Base-by-base conservation (phyloP, 2,329 filamentous ascomycete species). In the Aspergillus uvarum region DNA sequence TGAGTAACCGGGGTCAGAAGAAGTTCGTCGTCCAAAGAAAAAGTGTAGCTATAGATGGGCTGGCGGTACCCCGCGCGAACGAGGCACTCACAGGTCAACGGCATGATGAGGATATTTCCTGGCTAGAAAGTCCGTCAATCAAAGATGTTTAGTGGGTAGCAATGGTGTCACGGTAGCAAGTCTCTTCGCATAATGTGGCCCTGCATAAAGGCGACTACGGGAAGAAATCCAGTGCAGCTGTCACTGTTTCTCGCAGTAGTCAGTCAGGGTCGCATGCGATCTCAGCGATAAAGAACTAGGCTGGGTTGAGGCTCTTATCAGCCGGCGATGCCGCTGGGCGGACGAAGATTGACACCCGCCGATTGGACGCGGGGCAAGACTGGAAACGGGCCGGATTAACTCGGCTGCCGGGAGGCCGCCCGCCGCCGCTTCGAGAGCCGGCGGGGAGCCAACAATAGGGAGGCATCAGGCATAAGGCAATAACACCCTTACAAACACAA, bases 11-110 rank as follows among this genome's bases (percentile, higher is more conserved):
- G 32, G 47, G 47, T 52, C 38, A 44, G n/a, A 48, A 48, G 22
- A 51, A 72, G 68, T 50, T 14, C 19, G 22, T 22, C 7, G 3
- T 29, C 7, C 26, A 56, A 14, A 29, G 29, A 22, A 24, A 29
- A 32, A 26, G 11, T 19, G 49, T 50, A 51, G 38, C 19, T 52
- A 6, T 35, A 38, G 26, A 16, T 1, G 24, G 38, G 57, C 12
- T 29, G 7, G 42, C 19, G 47, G 7, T 19, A 14, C 12, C 11
- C 14, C 44, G n/a, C 22, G 26, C 19, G 35, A 50, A 60, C 10
- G 38, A 26, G 7, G 6, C 42, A 67, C 75, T 61, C 63, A 76
- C 76, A 78, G 26, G 75, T 76, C 58, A 77, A 70, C 60, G 76
- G 70, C 75, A 77, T 77, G 19, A 63, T 68, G 65, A 59, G 53